Evolutionary conservation across 768 basidiomycete genomes (phyloP).

Genomic region (Pisolithus tinctorius): DNA sequence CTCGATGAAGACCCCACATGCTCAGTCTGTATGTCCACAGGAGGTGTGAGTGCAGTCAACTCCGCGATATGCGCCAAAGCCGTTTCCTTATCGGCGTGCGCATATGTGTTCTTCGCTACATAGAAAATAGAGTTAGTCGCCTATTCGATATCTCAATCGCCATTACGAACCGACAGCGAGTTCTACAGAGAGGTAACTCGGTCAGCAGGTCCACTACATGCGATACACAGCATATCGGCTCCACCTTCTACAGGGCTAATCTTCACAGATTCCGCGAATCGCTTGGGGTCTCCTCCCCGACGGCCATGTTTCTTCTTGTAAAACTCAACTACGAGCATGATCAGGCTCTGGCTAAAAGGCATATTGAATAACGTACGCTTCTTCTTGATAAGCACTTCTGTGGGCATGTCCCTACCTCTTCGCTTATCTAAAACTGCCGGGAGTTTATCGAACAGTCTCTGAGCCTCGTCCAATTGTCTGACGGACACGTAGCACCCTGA

Average conservation of each 20-base stretch:
- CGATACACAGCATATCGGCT: not conserved
- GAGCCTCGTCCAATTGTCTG: constrained; percentile 48
- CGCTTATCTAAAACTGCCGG: constrained; percentile 53
- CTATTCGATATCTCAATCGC: too few species aligned
- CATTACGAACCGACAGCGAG: constrained; percentile 56
- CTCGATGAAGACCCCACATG: not conserved
- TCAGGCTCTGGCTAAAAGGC: not conserved
- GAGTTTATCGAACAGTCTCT: constrained; percentile 54
- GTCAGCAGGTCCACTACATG: constrained; percentile 1
- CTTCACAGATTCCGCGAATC: constrained; percentile 48
- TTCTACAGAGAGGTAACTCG: constrained; percentile 33
- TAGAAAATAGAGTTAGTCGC: constrained; percentile 4
- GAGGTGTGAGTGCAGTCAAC: constrained; percentile 44
- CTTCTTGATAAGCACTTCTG: constrained; percentile 73
- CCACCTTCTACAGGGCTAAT: constrained; percentile 68
- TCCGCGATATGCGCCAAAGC: constrained; percentile 57
- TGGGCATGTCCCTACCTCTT: constrained; percentile 60
- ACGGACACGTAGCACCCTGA: constrained; percentile 58
- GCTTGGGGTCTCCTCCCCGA: constrained; percentile 43
- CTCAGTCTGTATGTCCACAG: constrained; percentile 18
- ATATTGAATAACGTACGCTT: constrained; percentile 42
- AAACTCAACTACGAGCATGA: constrained; percentile 49
- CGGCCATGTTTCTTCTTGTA: constrained; percentile 63
- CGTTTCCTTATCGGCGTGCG: constrained; percentile 46
- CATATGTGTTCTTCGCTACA: constrained; percentile 74